These are phyloP conservation scores for Cyathus striatus DNA, from an alignment of 768 basidiomycete species.

Conservation along the genomic window DNA sequence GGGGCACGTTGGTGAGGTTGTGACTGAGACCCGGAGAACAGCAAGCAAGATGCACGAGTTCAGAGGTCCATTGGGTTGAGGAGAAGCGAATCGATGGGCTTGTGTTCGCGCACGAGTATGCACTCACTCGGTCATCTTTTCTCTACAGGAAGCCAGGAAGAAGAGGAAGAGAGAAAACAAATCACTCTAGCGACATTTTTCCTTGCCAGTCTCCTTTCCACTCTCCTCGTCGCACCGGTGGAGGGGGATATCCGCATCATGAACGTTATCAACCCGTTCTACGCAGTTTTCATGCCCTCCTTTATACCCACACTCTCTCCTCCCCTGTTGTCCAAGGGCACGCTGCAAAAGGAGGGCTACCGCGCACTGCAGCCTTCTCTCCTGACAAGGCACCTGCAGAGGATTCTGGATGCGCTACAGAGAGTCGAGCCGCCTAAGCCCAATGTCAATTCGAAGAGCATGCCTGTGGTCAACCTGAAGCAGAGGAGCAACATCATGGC, in stretches of 20 bases:
- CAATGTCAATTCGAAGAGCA: slow-evolving; percentile 21
- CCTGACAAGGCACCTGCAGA: slow-evolving; percentile 76
- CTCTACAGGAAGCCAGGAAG: slow-evolving; percentile 15
- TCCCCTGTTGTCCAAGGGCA: slow-evolving; percentile 11
- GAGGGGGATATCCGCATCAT: slow-evolving; percentile 91
- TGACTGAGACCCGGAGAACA: too few species aligned
- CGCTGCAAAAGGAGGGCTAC: slow-evolving; percentile 43
- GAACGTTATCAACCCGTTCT: slow-evolving; percentile 83
- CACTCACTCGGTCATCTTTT: slow-evolving; percentile 41
- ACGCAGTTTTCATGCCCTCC: slow-evolving; percentile 47
- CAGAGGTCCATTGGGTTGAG: too few species aligned
- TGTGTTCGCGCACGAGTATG: slow-evolving; percentile 76
- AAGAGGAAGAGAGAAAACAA: slow-evolving; percentile 37
- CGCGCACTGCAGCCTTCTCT: slow-evolving; percentile 59
- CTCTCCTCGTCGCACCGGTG: slow-evolving; percentile 74
- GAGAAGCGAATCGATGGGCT: slow-evolving; percentile 75
- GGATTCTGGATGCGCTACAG: slow-evolving; percentile 79
- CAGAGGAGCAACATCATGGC: slow-evolving; percentile 77
- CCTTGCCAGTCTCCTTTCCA: slow-evolving; percentile 74
- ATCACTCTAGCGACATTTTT: slow-evolving; percentile 73
- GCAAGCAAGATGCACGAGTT: too few species aligned
- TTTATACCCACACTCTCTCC: too few species aligned
- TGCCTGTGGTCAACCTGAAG: too few species aligned
- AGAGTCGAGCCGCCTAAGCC: slow-evolving; percentile 48
- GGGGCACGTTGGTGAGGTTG: too few species aligned